A percentile compares a stretch with the other conserved stretches of the same genome.
These are phyloP conservation scores for Astrephomene gubernaculifera DNA, from an alignment of 139 green algal species.

Conservation along the genomic window DNA sequence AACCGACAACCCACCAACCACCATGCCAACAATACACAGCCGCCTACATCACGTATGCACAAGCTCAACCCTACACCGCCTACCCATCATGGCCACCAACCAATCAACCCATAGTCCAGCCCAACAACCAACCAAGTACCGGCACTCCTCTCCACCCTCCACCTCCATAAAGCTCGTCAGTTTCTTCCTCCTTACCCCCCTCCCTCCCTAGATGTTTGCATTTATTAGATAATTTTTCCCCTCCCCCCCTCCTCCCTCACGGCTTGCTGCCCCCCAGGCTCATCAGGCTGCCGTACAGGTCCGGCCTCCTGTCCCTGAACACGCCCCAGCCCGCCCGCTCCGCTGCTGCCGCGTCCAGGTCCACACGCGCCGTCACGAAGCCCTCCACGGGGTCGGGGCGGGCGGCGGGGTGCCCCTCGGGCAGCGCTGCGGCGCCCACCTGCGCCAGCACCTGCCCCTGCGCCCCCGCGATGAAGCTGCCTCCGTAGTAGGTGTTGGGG, in stretches of 20 bases:
- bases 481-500: constrained; percentile 82
- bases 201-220: not conserved
- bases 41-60: no score
- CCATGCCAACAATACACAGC: no score
- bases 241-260: not conserved
- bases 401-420: not conserved
- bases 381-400: constrained; percentile 67
- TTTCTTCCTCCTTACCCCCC: not conserved
- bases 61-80: no score
- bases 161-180: not conserved
- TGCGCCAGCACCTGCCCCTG: constrained; percentile 69
- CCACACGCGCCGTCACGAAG: constrained; percentile 72
- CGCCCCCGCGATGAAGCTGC: constrained; percentile 77
- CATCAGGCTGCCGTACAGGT: constrained; percentile 76
- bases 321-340: constrained; percentile 77
- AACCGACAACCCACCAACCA: no score
- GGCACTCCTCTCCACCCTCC: not conserved
- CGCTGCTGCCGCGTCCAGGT: constrained; percentile 68
- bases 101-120: not conserved
- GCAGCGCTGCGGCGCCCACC: not conserved
- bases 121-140: not conserved
- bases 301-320: constrained; percentile 82
- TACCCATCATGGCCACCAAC: not conserved
- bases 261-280: constrained; percentile 50
- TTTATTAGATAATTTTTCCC: not conserved